Conservation (phyloP, 805 yeast species). For the Ogataea nakhonphanomensis region DNA sequence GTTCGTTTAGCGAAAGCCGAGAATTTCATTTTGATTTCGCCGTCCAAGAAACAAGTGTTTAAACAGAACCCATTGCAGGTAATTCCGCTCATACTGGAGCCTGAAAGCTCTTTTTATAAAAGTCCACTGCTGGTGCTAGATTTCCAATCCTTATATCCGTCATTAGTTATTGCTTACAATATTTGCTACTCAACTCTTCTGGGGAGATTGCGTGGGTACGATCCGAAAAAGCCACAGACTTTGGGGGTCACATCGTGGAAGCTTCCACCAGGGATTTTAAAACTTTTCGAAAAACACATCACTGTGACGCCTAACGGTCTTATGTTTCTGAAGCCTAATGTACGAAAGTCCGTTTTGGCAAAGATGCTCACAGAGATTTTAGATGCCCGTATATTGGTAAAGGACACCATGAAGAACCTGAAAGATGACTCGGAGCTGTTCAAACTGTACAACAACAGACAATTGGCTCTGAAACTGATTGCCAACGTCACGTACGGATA, state of each 20-base stretch:
- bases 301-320: constrained; percentile 84
- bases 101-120: constrained; percentile 76
- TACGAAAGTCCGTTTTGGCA: constrained; percentile 71
- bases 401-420: constrained; percentile 62
- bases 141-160: constrained; percentile 92
- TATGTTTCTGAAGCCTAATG: constrained; percentile 62
- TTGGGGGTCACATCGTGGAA: constrained; percentile 53
- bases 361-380: constrained; percentile 82
- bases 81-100: constrained; percentile 91
- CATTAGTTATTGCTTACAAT: constrained; percentile 86
- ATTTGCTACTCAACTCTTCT: constrained; percentile 75
- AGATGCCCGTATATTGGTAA: constrained; percentile 75
- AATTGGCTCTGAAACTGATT: constrained; percentile 79
- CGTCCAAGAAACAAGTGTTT: constrained; percentile 76
- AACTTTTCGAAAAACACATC: constrained; percentile 49
- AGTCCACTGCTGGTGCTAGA: constrained; percentile 89
- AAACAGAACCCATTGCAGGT: constrained; percentile 83
- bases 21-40: constrained; percentile 69
- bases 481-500: constrained; percentile 98
- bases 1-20: constrained; percentile 73
- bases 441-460: constrained; percentile 68
- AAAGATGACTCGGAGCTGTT: constrained; percentile 46
- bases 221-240: constrained; percentile 39
- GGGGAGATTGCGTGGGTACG: constrained; percentile 57
- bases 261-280: constrained; percentile 56